Evolutionary conservation across 768 basidiomycete genomes (phyloP), one percentile per base, ranked within the genome.

Genomic region (Strobilomyces echinocephalus): DNA sequence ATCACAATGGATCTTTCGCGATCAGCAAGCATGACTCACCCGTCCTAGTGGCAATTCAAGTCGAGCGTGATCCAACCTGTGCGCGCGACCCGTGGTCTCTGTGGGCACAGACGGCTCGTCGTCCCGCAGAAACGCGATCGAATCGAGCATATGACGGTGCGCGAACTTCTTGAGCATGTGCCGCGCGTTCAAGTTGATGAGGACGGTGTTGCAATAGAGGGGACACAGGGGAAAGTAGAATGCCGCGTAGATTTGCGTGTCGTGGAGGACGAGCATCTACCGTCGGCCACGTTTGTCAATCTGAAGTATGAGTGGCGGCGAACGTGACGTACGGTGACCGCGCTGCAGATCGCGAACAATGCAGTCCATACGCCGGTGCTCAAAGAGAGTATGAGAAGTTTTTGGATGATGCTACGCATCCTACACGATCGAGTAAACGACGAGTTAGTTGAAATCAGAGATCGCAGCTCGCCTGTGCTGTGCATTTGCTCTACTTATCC

Each of bases 131-230:
- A 58, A 26, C 16, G 34, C 12, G 20, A 58, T n/a, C n/a, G 62
- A 58, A 1, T 35, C 43, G 7, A 48, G 31, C 5, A 45, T 18
- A 5, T 55, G 40, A 8, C 45, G 55, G 10, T 49, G 53, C 18
- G 50, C 54, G 21, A 63, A 46, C 14, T 60, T 60, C 4, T 51
- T 42, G 8, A 63, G 52, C 26, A 65, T 46, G 28, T 48, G 33
- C 10, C 70, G 60, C 7, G 69, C 62, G 40, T 71, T 71, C 49
- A 71, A 44, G 49, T 64, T 72, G 15, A 60, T 62, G 46, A 71
- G 64, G 18, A 72, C 56, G 16, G 66, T 68, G 43, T 65, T 71
- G 15, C 58, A 60, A 38, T 53, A 60, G 16, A 50, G 48, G 6
- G 58, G 41, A 18, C 60, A 49, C 11, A 56, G 51, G 1, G 48